Base-by-base conservation (phyloP, 2,329 filamentous ascomycete species). In the Chaetomium globosum region DNA sequence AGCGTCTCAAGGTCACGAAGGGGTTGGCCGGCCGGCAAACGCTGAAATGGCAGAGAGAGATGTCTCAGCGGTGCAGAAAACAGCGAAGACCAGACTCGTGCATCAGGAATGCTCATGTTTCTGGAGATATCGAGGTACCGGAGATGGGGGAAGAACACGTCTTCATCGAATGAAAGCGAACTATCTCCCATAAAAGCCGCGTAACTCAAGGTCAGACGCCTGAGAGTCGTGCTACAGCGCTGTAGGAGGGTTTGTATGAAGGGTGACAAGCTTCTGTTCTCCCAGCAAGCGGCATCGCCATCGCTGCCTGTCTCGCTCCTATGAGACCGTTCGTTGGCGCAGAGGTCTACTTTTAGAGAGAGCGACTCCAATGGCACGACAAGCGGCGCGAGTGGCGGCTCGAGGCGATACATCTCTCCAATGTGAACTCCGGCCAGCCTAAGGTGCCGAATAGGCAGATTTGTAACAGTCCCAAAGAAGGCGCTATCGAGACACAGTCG, bases 51-150 rank as follows among this genome's bases (percentile, higher is more conserved):
- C 28, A 53, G 16, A 53, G 26, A 31, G 23, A 53, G 51, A 28
- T 53, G 51, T 31, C 51, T 53, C 51, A 53, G 51, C 51, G 51
- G 51, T 53, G 51, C 51, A 19, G 51, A 53, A 53, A 53, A 53
- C 51, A 53, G 28, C 51, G 51, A 53, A 31, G 51, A 31, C 51
- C 51, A 53, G 26, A 31, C 51, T 31, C 51, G 51, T 30, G 23
- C 51, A 53, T 53, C 51, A 28, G 26, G 51, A 23, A 31, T 31
- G 51, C 51, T 53, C 51, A 30, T 53, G 12, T 53, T 53, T 10
- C 23, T 12, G 51, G 51, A 53, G 51, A 53, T 31, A 28, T 53
- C 51, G 26, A 53, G 51, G 51, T 53, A 53, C 23, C 51, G 51
- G 28, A 53, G 51, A 31, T 28, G 51, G 26, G 28, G 51, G 51